Percentiles rank a stretch among this genome's conserved stretches.
Conservation (phyloP, 768 basidiomycete genomes). For the Phaeotremella fagi region DNA sequence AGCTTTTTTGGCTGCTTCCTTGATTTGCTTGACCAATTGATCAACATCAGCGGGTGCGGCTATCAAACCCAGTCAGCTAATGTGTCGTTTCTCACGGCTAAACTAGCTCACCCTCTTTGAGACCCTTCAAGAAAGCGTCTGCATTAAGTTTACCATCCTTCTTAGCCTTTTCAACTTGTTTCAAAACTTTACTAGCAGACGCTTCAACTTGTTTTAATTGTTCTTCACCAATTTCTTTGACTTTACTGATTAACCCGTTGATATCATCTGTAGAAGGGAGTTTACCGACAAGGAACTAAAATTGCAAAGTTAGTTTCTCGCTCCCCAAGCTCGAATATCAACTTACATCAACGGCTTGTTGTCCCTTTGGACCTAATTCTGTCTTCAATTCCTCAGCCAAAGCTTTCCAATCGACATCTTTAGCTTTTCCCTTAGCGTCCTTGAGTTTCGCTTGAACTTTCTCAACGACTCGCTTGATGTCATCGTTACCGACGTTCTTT, state of each 20-base stretch:
- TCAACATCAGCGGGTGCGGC: slow-evolving; percentile 46
- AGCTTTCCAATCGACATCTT: slow-evolving; percentile 44
- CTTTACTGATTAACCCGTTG: slow-evolving; percentile 34
- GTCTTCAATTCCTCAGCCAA: slow-evolving; percentile 38
- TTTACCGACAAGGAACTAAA: slow-evolving; percentile 31
- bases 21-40: slow-evolving; percentile 41
- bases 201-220: slow-evolving; percentile 42
- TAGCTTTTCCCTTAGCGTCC: slow-evolving; percentile 41
- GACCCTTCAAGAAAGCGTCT: slow-evolving; percentile 40
- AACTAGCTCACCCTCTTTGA: slow-evolving; percentile 38
- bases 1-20: slow-evolving; percentile 44
- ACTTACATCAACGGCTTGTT: slow-evolving; percentile 42
- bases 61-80: slow-evolving; percentile 5
- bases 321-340: not conserved
- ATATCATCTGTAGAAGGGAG: slow-evolving; percentile 36
- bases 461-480: slow-evolving; percentile 40
- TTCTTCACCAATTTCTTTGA: slow-evolving; percentile 41
- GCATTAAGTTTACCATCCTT: slow-evolving; percentile 44
- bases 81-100: not conserved
- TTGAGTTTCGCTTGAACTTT: slow-evolving; percentile 42
- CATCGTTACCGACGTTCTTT: slow-evolving; percentile 44
- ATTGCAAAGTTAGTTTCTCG: not conserved
- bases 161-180: slow-evolving; percentile 38
- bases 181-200: slow-evolving; percentile 39
- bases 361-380: slow-evolving; percentile 37